These are phyloP conservation scores for Graphilbum ipis-grandicollis DNA, from an alignment of 2,329 filamentous ascomycete genomes.

Conservation along the genomic window DNA sequence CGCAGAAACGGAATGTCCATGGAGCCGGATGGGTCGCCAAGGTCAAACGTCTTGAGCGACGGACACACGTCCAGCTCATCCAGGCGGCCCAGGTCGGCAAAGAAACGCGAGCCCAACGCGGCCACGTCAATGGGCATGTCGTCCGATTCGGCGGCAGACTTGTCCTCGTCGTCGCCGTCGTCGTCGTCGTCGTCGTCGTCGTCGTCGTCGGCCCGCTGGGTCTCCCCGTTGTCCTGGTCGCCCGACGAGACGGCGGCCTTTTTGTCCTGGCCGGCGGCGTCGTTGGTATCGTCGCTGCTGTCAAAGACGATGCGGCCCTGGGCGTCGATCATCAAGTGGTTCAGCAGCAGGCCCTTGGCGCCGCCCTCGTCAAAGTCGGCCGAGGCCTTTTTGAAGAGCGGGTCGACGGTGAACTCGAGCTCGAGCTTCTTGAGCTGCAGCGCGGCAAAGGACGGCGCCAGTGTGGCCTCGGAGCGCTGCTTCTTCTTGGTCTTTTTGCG, in stretches of 20 bases:
- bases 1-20: conserved; percentile 87
- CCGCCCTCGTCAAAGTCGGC: conserved; percentile 97
- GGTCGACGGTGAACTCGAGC: conserved; percentile 88
- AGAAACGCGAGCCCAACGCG: conserved; percentile 62
- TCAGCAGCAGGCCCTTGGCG: conserved; percentile 84
- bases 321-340: conserved; percentile 89
- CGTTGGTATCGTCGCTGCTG: conserved; percentile 73
- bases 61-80: conserved; percentile 88
- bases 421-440: conserved; percentile 95
- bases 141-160: conserved; percentile 18
- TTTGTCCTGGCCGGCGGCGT: conserved; percentile 23
- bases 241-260: conserved; percentile 10
- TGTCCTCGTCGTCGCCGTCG: conserved; percentile 15
- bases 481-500: conserved; percentile 56
- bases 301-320: conserved; percentile 93
- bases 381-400: conserved; percentile 96
- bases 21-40: conserved; percentile 70
- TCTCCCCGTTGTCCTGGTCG: conserved; percentile 19
- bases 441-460: conserved; percentile 74
- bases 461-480: conserved; percentile 73
- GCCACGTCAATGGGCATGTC: conserved; percentile 65
- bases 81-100: conserved; percentile 59
- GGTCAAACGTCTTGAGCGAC: conserved; percentile 81
- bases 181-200: conserved; percentile 24
- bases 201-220: conserved; percentile 19